Evolutionary conservation across 805 yeast genomes (phyloP), one percentile per base, ranked within the genome.

Genomic region (Nakazawaea molendinolei): DNA sequence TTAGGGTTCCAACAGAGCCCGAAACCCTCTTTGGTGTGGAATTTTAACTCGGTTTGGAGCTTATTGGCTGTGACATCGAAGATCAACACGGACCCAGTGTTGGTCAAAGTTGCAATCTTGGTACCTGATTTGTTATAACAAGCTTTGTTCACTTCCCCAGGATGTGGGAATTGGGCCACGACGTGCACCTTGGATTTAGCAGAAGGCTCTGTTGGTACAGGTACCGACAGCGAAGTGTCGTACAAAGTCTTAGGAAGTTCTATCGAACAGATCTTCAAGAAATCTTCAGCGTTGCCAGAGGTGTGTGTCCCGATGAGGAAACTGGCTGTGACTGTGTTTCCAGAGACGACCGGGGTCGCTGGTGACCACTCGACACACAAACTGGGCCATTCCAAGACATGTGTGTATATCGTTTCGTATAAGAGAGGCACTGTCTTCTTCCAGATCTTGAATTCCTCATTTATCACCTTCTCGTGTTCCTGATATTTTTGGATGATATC

Each of bases 381-480:
- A 12, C 86, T 74, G 1, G 95, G 94, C 73, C 78, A 78, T 35
- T 75, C 70, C 18, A 78, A 60, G 7, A 81, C 76, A 32, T 71
- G 71, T 3, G 92, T 80, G 43, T 82, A 78, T 31, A 86, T 63
- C 43, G 80, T 71, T 46, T 79, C 84, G 56, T 86, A 86, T 41
- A 86, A 62, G 45, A 83, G 63, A 3, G 94, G 95, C 10, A 83
- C 79, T 2, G 90, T 73, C 50, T 85, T 84, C 54, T 85, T 86
- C 95, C 95, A 86, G 40, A 79, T 72, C 47, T 75, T 75, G 64
- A 71, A 82, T 58, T 83, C 92, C 56, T 83, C 94, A 48, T 83
- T 83, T 42, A 69, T 65, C 8, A 79, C 56, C 50, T 81, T 82
- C 48, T 78, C 84, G 33, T 66, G 64, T 34, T 66, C 60, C 46